A percentile compares a stretch with the other conserved stretches of the same genome.
Conservation (phyloP, 192 early-diverging fungal genomes). For the Mortierella hygrophila region DNA sequence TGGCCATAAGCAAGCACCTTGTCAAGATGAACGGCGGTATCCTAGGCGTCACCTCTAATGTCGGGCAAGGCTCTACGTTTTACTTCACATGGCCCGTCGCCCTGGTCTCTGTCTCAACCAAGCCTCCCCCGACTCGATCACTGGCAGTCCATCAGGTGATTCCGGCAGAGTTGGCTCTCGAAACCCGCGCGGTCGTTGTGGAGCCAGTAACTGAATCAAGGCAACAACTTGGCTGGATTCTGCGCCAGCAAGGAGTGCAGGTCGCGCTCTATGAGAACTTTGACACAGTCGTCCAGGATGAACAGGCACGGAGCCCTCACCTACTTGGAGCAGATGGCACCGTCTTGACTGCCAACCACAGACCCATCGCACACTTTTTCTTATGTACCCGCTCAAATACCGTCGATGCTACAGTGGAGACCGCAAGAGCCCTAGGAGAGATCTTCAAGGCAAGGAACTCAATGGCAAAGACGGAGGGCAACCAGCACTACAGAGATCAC, state of each 20-base stretch:
- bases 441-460: slow-evolving; percentile 31
- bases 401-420: slow-evolving; percentile 22
- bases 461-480: background rate
- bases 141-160: slow-evolving; percentile 25
- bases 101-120: slow-evolving; percentile 3
- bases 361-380: slow-evolving; percentile 52
- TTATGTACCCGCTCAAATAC: slow-evolving; percentile 33
- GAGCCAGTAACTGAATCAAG: slow-evolving; percentile 24
- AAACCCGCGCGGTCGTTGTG: slow-evolving; percentile 12
- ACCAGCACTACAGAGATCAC: slow-evolving; percentile 24
- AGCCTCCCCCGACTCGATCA: background rate
- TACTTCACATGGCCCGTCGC: slow-evolving; percentile 68
- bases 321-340: slow-evolving; percentile 22
- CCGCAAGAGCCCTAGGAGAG: slow-evolving; percentile 31
- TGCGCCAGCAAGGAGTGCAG: slow-evolving; percentile 41
- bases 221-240: slow-evolving; percentile 24
- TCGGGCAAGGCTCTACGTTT: slow-evolving; percentile 75
- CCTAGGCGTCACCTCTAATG: slow-evolving; percentile 73
- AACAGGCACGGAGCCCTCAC: slow-evolving; percentile 12
- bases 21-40: slow-evolving; percentile 77
- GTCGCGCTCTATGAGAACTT: slow-evolving; percentile 31
- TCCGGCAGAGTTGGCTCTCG: slow-evolving; percentile 35
- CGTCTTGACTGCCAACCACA: slow-evolving; percentile 18
- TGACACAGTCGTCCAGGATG: slow-evolving; percentile 36
- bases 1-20: slow-evolving; percentile 81